phyloP scores from a whole-genome alignment of 148 eudicot species.

The Arbutus unedo region DNA sequence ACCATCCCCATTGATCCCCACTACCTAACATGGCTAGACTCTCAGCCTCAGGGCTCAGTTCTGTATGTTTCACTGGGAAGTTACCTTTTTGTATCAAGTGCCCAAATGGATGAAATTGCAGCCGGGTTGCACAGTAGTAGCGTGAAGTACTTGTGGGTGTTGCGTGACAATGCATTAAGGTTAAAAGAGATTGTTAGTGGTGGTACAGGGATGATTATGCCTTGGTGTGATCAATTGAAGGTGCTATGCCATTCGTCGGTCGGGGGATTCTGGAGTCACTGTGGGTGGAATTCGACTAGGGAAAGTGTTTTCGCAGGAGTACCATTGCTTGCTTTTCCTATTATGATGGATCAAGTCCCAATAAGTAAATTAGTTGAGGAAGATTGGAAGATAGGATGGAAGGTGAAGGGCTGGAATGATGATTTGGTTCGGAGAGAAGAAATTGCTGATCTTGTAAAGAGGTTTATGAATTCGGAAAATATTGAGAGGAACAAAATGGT shows the following conservation, averaged over 20 bases:
- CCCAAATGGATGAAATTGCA: slow-evolving; percentile 38
- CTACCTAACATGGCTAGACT: slow-evolving; percentile 36
- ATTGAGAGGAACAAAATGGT: slow-evolving; percentile 26
- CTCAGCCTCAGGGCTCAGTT: slow-evolving; percentile 29
- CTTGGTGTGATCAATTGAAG: slow-evolving; percentile 48
- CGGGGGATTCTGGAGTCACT: slow-evolving; percentile 41
- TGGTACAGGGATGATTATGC: slow-evolving; percentile 20
- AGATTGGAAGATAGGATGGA: slow-evolving; percentile 44
- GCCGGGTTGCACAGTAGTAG: slow-evolving; percentile 24
- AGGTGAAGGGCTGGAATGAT: slow-evolving; percentile 17
- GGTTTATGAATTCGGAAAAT: slow-evolving; percentile 35
- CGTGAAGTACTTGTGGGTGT: slow-evolving; percentile 24
- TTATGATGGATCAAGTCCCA: slow-evolving; percentile 26
- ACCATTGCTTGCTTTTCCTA: slow-evolving; percentile 37
- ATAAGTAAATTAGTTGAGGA: slow-evolving; percentile 35
- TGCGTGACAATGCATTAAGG: slow-evolving; percentile 22
- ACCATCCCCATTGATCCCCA: neutral
- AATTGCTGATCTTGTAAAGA: slow-evolving; percentile 20
- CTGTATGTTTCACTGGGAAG: slow-evolving; percentile 40
- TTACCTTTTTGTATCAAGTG: slow-evolving; percentile 20
- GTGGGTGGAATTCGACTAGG: slow-evolving; percentile 40
- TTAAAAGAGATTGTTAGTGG: neutral
- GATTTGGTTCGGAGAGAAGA: slow-evolving; percentile 28
- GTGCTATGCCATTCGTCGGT: slow-evolving; percentile 34
- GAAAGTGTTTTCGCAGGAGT: slow-evolving; percentile 31